A percentile compares a stretch with the other conserved stretches of the same genome.
These are phyloP conservation scores for Clonostachys chloroleuca DNA, from an alignment of 2,329 filamentous ascomycete species.

Conservation along the genomic window DNA sequence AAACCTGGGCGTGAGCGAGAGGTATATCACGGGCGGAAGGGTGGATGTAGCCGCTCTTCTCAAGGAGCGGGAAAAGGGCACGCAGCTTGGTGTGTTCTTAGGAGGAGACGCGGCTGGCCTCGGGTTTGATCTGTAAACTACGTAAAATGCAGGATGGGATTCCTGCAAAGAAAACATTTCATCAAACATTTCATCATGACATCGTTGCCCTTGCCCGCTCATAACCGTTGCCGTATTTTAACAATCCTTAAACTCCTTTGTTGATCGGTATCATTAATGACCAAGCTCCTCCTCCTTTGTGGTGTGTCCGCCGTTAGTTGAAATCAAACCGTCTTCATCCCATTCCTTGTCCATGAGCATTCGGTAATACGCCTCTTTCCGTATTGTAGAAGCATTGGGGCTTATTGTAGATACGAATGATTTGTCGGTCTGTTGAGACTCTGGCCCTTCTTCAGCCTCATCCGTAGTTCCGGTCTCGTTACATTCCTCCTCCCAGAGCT, in stretches of 20 bases:
- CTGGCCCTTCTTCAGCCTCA: too few relatives aligned
- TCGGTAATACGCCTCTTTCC: conserved; percentile 23
- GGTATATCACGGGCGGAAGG: conserved; percentile 77
- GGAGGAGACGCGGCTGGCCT: conserved; percentile 27
- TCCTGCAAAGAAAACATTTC: too few relatives aligned
- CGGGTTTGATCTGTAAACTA: conserved; percentile 1
- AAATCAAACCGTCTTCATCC: conserved; percentile 15
- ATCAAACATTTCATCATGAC: too few relatives aligned
- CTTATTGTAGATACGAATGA: conserved; percentile 8
- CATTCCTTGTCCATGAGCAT: conserved; percentile 18
- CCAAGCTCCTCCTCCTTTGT: conserved; percentile 23
- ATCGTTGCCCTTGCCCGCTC: too few relatives aligned
- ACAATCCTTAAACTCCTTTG: too few relatives aligned
- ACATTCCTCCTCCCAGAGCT: conserved; percentile 14
- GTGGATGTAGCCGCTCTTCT: conserved; percentile 76
- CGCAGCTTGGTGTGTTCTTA: conserved; percentile 20
- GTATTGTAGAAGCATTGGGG: conserved; percentile 11
- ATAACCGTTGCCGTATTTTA: too few relatives aligned
- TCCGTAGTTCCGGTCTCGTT: too few relatives aligned
- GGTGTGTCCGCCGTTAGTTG: conserved; percentile 24
- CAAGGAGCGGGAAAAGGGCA: conserved; percentile 49
- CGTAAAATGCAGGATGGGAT: neutral
- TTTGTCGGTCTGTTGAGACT: conserved; percentile 3
- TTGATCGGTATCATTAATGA: too few relatives aligned
- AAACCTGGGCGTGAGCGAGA: conserved; percentile 84